Evolutionary conservation across 1,284 basidiomycete species (phyloP), one percentile per base, ranked within the genome.

Genomic region (Leccinum pallidistipes): DNA sequence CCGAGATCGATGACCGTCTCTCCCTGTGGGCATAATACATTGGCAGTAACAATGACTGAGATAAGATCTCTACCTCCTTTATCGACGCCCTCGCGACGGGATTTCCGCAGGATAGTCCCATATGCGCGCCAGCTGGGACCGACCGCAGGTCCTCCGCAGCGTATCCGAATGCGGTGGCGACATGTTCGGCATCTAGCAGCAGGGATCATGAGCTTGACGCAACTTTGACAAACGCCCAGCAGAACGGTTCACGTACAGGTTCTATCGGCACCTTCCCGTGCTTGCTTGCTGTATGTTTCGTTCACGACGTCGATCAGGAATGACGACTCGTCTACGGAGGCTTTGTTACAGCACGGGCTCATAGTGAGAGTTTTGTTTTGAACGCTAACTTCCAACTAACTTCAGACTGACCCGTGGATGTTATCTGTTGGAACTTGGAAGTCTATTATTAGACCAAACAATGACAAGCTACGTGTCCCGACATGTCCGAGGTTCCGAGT

Each of bases 1-100:
- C n/a, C n/a, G n/a, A 86, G 75, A 68, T 86, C 82, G 3, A 86
- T 69, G 5, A 84, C 78, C 1, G 68, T 75, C 71, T 86, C 84
- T 45, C 84, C 84, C 80, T 85, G 62, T 14, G 40, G 5, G 4
- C 6, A 50, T 21, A 11, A 45, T 45, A 21, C 7, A 16, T 36
- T 36, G 34, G 34, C 38, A 40, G 40, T 45, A 11, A 45, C 18
- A 24, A 50, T 9, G 24, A 14, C 49, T 16, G n/a, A 52, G 31
- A 45, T n/a, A 10, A 27, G 29, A 18, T 7, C 6, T 69, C 2
- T 56, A 81, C 83, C 66, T 78, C 69, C 67, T 76, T 79, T 57
- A 84, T 71, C 47, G 68, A 76, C 0, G 82, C 82, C 16, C 70
- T 65, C 8, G 73, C 77, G 1, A 81, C 73, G 2, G 83, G 83